Conservation (phyloP, 176 grass and related monocot species). For the Phragmites australis region DNA sequence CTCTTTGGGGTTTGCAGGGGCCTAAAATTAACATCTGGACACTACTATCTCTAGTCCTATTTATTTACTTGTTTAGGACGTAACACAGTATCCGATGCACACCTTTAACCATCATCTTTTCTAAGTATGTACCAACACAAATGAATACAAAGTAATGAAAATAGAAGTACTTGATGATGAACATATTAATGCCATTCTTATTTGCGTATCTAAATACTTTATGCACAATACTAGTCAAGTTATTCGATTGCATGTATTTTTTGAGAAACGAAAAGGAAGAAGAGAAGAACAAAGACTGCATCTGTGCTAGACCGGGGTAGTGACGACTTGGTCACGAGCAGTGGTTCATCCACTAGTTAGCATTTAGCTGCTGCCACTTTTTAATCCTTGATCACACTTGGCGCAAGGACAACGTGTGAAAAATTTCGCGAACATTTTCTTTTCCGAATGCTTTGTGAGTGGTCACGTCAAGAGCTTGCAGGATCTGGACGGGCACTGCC, state of each 20-base stretch:
- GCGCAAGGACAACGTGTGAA: conserved; percentile 28
- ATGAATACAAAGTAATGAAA: neutral
- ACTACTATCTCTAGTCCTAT: too few relatives aligned
- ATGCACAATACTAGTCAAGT: too few relatives aligned
- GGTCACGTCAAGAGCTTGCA: neutral
- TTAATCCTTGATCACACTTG: conserved; percentile 10
- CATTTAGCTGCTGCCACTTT: neutral
- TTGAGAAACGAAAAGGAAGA: too few relatives aligned
- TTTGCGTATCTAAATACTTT: too few relatives aligned
- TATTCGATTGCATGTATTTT: too few relatives aligned
- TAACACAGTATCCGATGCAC: neutral
- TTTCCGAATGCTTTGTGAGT: neutral
- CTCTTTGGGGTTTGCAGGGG: neutral
- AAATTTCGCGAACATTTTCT: too few relatives aligned
- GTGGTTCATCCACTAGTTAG: neutral
- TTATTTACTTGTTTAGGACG: too few relatives aligned
- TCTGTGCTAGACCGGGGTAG: too few relatives aligned
- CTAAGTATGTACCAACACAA: neutral
- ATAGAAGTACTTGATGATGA: too few relatives aligned
- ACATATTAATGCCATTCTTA: too few relatives aligned
- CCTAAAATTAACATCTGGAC: neutral
- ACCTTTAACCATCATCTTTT: neutral
- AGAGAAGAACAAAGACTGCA: too few relatives aligned
- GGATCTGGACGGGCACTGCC: neutral
- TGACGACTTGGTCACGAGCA: too few relatives aligned